phyloP scores from a whole-genome alignment of 306 rosid genomes.

The Rosa multiflora region DNA sequence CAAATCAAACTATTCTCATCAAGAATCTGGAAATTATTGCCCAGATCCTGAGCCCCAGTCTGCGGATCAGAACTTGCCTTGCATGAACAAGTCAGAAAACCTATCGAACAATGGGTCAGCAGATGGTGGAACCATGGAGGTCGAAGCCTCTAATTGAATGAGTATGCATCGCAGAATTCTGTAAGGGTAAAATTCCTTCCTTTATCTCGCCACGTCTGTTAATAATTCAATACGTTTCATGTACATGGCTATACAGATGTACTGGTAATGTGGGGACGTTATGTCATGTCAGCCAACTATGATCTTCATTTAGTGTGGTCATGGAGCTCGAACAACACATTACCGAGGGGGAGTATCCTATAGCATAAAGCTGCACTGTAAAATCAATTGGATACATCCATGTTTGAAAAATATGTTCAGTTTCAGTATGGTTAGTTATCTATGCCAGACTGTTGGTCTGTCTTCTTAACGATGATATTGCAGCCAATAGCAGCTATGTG shows the following conservation, averaged over 20 bases:
- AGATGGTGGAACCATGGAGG: constrained; percentile 41
- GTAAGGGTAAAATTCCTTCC: constrained; percentile 65
- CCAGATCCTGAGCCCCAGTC: constrained; percentile 34
- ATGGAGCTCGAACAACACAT: constrained; percentile 7
- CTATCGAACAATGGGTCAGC: constrained; percentile 44
- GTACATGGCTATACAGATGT: constrained; percentile 33
- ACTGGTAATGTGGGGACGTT: constrained; percentile 45
- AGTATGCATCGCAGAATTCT: constrained; percentile 10
- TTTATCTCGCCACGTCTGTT: constrained; percentile 37
- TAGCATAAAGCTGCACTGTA: neutral
- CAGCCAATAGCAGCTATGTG: neutral
- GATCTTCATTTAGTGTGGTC: constrained; percentile 37
- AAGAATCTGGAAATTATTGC: constrained; percentile 38
- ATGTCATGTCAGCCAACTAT: constrained; percentile 47
- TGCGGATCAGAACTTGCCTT: constrained; percentile 42
- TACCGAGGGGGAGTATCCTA: constrained; percentile 5
- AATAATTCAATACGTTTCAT: constrained; percentile 6
- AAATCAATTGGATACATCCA: neutral
- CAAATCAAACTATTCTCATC: constrained; percentile 36
- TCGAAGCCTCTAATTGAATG: constrained; percentile 63
- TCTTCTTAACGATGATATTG: neutral
- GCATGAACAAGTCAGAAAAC: constrained; percentile 54
- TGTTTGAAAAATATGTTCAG: neutral
- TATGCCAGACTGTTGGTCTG: neutral
- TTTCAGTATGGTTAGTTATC: neutral